A percentile compares a stretch with the other conserved stretches of the same genome.
Conservation (phyloP, 148 eudicot species). For the Fagopyrum esculentum region DNA sequence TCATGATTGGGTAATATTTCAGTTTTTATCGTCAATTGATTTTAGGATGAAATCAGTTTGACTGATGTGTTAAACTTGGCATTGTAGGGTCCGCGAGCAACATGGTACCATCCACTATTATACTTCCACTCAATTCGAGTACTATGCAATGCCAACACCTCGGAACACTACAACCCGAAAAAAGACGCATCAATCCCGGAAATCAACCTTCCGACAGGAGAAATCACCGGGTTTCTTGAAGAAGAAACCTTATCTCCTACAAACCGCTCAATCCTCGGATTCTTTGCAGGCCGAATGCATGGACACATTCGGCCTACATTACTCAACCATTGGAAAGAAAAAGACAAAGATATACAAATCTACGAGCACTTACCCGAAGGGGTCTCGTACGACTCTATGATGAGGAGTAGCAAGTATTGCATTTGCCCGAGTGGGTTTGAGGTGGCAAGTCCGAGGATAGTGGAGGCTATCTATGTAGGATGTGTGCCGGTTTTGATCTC, state of each 20-base stretch:
- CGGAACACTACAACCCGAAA: constrained; percentile 71
- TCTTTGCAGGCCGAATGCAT: constrained; percentile 62
- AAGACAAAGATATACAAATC: constrained; percentile 44
- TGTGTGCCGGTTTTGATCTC: constrained; percentile 83
- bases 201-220: constrained; percentile 49
- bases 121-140: constrained; percentile 63
- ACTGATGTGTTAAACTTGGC: background rate
- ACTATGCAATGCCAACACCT: constrained; percentile 78
- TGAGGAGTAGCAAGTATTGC: constrained; percentile 62
- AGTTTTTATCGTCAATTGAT: background rate
- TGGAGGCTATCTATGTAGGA: constrained; percentile 70
- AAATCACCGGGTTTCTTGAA: constrained; percentile 17
- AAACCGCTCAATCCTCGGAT: constrained; percentile 48
- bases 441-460: constrained; percentile 84
- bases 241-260: constrained; percentile 28
- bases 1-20: constrained; percentile 65
- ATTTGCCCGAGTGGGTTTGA: constrained; percentile 85
- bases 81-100: constrained; percentile 59
- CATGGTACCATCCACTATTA: constrained; percentile 50
- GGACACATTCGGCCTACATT: constrained; percentile 49
- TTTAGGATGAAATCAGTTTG: background rate
- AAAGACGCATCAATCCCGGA: constrained; percentile 76
- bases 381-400: constrained; percentile 47
- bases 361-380: constrained; percentile 36
- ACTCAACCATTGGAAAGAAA: constrained; percentile 52